These are phyloP conservation scores for Dryas octopetala DNA, from an alignment of 306 rosid species.

Conservation along the genomic window DNA sequence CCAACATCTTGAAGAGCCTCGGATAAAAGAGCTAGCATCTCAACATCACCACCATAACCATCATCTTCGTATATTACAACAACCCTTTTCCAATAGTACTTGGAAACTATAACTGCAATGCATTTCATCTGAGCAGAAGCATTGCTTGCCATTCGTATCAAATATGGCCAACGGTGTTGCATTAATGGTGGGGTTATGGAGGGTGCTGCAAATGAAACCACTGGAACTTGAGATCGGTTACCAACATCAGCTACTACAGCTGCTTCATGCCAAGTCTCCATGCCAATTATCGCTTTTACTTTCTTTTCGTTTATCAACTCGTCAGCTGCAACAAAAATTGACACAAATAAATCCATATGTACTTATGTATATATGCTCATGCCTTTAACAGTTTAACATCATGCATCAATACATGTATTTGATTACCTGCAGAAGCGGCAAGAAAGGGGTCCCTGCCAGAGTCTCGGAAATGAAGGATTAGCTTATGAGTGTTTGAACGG, in stretches of 20 bases:
- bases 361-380: too few relatives aligned
- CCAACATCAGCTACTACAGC: conserved; percentile 20
- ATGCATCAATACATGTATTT: not conserved
- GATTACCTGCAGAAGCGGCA: conserved; percentile 22
- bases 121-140: conserved; percentile 18
- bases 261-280: conserved; percentile 38
- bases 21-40: conserved; percentile 41
- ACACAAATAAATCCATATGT: not conserved
- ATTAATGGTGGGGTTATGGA: conserved; percentile 22
- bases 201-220: conserved; percentile 33
- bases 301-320: conserved; percentile 27
- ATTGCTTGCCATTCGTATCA: conserved; percentile 27
- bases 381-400: not conserved
- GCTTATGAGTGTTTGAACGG: conserved; percentile 6
- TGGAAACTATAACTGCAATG: conserved; percentile 27
- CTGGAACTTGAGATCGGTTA: conserved; percentile 18
- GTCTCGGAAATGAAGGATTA: conserved; percentile 10
- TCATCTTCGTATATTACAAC: conserved; percentile 31
- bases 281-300: conserved; percentile 31
- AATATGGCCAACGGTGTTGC: conserved; percentile 34
- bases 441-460: conserved; percentile 7
- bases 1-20: conserved; percentile 53
- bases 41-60: conserved; percentile 38
- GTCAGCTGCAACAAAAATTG: conserved; percentile 25
- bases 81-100: conserved; percentile 25